Conservation (phyloP, 2,329 filamentous ascomycete genomes). For the Fusarium ambrosium region DNA sequence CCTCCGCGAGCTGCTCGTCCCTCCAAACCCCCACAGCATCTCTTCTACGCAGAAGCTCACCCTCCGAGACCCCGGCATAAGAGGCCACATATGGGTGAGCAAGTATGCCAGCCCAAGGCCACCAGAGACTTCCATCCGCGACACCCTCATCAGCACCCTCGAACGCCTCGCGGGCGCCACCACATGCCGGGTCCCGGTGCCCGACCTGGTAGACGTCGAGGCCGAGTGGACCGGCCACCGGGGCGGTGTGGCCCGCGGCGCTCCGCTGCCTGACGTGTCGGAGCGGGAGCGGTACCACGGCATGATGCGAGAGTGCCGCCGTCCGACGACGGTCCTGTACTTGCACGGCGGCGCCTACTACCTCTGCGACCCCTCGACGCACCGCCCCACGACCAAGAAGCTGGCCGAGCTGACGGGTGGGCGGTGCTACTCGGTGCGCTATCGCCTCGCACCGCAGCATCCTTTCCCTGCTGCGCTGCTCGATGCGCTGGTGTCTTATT, state of each 20-base stretch:
- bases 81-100: conserved; percentile 86
- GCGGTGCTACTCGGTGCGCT: conserved; percentile 78
- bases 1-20: conserved; percentile 73
- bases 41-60: conserved; percentile 74
- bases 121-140: conserved; percentile 67
- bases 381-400: conserved; percentile 70
- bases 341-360: conserved; percentile 84
- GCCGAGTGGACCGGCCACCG: conserved; percentile 84
- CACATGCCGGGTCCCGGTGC: conserved; percentile 52
- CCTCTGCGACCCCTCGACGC: conserved; percentile 77
- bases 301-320: conserved; percentile 77
- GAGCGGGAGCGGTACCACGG: conserved; percentile 75
- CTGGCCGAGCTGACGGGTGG: conserved; percentile 77
- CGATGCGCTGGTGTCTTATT: conserved; percentile 79
- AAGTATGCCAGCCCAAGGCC: conserved; percentile 75
- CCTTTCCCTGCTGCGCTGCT: conserved; percentile 82
- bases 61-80: conserved; percentile 75
- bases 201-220: conserved; percentile 70
- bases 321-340: conserved; percentile 76
- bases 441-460: conserved; percentile 80
- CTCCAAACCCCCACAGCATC: conserved; percentile 64
- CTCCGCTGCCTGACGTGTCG: conserved; percentile 66
- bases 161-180: conserved; percentile 40
- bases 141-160: conserved; percentile 71
- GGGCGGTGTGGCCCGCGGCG: conserved; percentile 62